Conservation (phyloP, 495 filamentous ascomycete genomes). For the Talaromyces nanjingensis region DNA sequence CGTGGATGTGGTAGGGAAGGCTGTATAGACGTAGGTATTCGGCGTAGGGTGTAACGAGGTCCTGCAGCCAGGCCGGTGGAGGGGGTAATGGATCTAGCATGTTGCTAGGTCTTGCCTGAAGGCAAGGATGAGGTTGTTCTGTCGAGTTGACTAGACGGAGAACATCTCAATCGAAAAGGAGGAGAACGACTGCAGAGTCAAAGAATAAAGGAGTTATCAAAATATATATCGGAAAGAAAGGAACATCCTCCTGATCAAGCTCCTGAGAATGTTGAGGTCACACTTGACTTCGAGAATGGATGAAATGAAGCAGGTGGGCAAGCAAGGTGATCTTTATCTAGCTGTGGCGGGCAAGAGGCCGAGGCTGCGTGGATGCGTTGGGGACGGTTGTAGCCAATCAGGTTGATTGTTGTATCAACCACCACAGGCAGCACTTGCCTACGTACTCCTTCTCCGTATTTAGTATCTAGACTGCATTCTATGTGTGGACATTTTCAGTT, state of each 20-base stretch:
- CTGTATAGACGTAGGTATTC: constrained; percentile 53
- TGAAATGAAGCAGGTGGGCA: no score
- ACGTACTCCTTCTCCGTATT: no score
- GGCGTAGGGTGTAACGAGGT: constrained; percentile 36
- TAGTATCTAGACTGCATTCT: no score
- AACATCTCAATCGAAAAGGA: not conserved
- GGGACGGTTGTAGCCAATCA: not conserved
- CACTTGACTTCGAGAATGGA: not conserved
- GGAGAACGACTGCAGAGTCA: not conserved
- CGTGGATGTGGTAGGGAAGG: constrained; percentile 81
- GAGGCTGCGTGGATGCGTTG: not conserved
- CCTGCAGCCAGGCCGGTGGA: constrained; percentile 36
- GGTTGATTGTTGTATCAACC: not conserved
- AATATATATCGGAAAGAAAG: not conserved
- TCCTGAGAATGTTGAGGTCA: not conserved
- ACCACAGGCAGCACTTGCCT: not conserved
- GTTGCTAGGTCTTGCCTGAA: constrained; percentile 12
- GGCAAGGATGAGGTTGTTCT: not conserved
- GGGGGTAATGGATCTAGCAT: constrained; percentile 47
- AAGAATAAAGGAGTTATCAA: not conserved
- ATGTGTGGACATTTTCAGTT: no score
- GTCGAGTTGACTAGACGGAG: not conserved
- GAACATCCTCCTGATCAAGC: not conserved
- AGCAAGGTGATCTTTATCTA: not conserved
- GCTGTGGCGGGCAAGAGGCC: not conserved